Evolutionary conservation across 345 rosid species (phyloP).

Genomic region (Lepidium africanum): DNA sequence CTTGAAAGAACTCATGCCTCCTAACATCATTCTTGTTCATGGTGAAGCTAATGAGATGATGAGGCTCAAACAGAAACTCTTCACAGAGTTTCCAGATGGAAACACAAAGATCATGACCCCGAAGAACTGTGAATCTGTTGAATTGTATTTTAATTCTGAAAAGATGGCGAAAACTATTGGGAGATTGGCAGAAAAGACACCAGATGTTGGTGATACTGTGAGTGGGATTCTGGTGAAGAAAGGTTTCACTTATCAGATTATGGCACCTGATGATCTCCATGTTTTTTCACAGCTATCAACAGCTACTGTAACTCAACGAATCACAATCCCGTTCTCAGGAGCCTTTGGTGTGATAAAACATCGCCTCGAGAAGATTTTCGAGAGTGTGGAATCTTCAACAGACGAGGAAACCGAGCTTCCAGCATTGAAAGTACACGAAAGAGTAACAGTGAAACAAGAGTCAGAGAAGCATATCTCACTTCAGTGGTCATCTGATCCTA

Average conservation of each 20-base stretch:
- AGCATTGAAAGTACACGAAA: conserved; percentile 54
- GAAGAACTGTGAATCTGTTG: conserved; percentile 88
- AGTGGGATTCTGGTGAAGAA: conserved; percentile 85
- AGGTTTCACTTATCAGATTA: conserved; percentile 90
- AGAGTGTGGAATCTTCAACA: conserved; percentile 61
- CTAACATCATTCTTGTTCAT: conserved; percentile 88
- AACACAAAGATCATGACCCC: conserved; percentile 80
- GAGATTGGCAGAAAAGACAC: conserved; percentile 75
- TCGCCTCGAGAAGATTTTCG: conserved; percentile 78
- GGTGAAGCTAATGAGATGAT: conserved; percentile 95
- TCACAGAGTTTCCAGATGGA: conserved; percentile 64
- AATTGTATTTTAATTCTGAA: conserved; percentile 74
- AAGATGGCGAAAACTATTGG: conserved; percentile 95
- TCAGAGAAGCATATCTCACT: conserved; percentile 77
- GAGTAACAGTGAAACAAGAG: conserved; percentile 72
- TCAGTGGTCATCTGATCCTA: conserved; percentile 83
- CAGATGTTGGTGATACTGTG: conserved; percentile 68
- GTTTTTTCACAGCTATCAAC: conserved; percentile 92
- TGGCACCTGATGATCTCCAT: conserved; percentile 96
- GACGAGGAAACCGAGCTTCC: conserved; percentile 74
- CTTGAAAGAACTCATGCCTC: conserved; percentile 88
- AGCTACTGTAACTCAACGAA: conserved; percentile 71
- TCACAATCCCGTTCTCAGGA: conserved; percentile 68
- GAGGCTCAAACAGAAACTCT: conserved; percentile 83
- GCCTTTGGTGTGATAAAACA: conserved; percentile 77